Base-by-base conservation (phyloP, 768 basidiomycete genomes). In the Hemileccinum impolitum region DNA sequence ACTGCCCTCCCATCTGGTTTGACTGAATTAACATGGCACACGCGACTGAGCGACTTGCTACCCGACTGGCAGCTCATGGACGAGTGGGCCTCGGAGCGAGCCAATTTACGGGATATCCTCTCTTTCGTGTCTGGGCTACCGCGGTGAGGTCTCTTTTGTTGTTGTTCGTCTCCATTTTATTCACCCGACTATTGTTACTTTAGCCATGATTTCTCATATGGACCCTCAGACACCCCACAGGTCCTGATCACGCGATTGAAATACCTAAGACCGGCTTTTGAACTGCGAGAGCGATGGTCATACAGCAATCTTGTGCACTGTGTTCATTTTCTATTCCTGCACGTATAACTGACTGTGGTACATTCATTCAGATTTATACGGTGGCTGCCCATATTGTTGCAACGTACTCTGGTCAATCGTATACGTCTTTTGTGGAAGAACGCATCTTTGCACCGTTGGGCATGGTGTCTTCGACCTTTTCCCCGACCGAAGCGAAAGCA, bases 51-150 rank as follows among this genome's bases (percentile, higher is more conserved):
- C 21, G 70, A 72, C 38, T 15, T 76, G 9, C 58, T 78, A 1
- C 74, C 73, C 0, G 66, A 62, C 14, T 79, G 77, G 75, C 43
- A 55, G 47, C 65, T 76, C 14, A 62, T 63, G 55, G 74, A 78
- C 52, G 53, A 25, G 9, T 73, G 69, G 66, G 72, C 74, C 0
- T 70, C 59, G n/a, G 53, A 64, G 44, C 66, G 61, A 43, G 70
- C 69, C 0, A 70, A 63, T 39, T 9, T 76, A 10, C 57, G 62
- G 5, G 75, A 77, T 48, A 60, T 70, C 0, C 51, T 76, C n/a
- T 61, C 73, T 5, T 76, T 75, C 19, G 61, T 70, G 10, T 68
- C 72, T 26, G 76, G 76, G 7, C 3, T 78, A 11, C 64, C 65
- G 2, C 56, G 69, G 73, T 74, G 31, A 38, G 54, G 23, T 4